A percentile compares a stretch with the other conserved stretches of the same genome.
phyloP scores from a whole-genome alignment of 805 yeast genomes.

The Metschnikowia lochheadii region DNA sequence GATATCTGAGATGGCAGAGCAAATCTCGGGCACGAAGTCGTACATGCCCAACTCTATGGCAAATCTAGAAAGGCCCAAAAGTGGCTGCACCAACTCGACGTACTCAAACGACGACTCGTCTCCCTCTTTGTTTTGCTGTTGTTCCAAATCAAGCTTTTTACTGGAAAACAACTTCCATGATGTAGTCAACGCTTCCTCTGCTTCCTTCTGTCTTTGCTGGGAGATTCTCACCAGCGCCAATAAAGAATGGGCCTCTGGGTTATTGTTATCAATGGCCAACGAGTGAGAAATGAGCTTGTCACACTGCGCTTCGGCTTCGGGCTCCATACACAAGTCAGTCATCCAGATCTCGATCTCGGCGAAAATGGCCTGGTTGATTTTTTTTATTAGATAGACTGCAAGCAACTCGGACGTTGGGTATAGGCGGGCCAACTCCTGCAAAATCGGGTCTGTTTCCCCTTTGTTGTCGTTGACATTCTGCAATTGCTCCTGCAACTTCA shows the following conservation, averaged over 20 bases:
- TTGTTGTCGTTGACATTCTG: constrained; percentile 28
- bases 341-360: constrained; percentile 93
- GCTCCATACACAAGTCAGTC: constrained; percentile 96
- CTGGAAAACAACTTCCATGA: constrained; percentile 68
- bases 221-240: constrained; percentile 86
- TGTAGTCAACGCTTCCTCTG: constrained; percentile 57
- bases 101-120: constrained; percentile 45
- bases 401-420: constrained; percentile 23
- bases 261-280: constrained; percentile 51
- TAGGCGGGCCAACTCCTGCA: constrained; percentile 23
- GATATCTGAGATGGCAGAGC: constrained; percentile 63
- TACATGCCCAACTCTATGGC: constrained; percentile 73
- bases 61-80: constrained; percentile 67
- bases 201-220: constrained; percentile 74
- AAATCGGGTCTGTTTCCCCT: constrained; percentile 21
- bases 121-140: constrained; percentile 28
- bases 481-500: constrained; percentile 37
- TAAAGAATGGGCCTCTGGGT: constrained; percentile 79
- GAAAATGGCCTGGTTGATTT: constrained; percentile 71
- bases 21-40: constrained; percentile 64
- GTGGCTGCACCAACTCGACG: constrained; percentile 67
- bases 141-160: constrained; percentile 48
- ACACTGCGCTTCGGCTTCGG: constrained; percentile 79
- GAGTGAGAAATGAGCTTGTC: constrained; percentile 65
- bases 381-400: constrained; percentile 42